Conservation (phyloP, 2,329 filamentous ascomycete species). For the Cladorrhinum sp. region DNA sequence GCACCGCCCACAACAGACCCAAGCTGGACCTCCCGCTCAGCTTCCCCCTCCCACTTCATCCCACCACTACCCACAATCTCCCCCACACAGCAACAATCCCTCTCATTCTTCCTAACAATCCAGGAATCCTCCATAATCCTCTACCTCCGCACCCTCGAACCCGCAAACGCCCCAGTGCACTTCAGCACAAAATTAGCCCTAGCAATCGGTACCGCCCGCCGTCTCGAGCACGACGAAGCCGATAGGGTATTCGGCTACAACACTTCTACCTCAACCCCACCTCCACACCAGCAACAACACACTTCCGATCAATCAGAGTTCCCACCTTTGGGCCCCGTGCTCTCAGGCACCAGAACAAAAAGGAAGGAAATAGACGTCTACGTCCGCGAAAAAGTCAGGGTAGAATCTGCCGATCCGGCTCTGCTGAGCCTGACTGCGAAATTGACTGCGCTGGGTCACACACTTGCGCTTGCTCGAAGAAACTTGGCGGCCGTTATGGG, state of each 20-base stretch:
- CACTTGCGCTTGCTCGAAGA: conserved; percentile 64
- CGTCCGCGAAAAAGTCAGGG: conserved; percentile 83
- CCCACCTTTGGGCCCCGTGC: neutral
- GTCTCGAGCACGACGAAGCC: conserved; percentile 74
- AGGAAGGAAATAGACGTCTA: conserved; percentile 65
- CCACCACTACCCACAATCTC: conserved; percentile 30
- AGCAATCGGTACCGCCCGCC: conserved; percentile 62
- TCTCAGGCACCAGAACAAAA: conserved; percentile 12
- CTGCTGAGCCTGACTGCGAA: conserved; percentile 82
- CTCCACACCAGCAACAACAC: neutral
- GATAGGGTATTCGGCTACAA: conserved; percentile 68
- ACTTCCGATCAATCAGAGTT: neutral
- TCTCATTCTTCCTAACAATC: conserved; percentile 73
- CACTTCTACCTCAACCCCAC: conserved; percentile 30
- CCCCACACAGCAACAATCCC: conserved; percentile 38
- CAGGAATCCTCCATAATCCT: conserved; percentile 69
- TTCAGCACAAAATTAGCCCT: conserved; percentile 65
- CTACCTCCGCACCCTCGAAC: conserved; percentile 66
- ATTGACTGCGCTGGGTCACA: conserved; percentile 71
- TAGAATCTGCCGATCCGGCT: conserved; percentile 86
- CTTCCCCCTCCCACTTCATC: conserved; percentile 42
- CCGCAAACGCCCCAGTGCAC: conserved; percentile 59
- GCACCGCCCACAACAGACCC: conserved; percentile 30
- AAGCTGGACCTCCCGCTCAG: conserved; percentile 45
- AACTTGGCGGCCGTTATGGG: conserved; percentile 79